Base-by-base conservation (phyloP, 1,139 yeast species). In the Saccharomycopsis hybrid region DNA sequence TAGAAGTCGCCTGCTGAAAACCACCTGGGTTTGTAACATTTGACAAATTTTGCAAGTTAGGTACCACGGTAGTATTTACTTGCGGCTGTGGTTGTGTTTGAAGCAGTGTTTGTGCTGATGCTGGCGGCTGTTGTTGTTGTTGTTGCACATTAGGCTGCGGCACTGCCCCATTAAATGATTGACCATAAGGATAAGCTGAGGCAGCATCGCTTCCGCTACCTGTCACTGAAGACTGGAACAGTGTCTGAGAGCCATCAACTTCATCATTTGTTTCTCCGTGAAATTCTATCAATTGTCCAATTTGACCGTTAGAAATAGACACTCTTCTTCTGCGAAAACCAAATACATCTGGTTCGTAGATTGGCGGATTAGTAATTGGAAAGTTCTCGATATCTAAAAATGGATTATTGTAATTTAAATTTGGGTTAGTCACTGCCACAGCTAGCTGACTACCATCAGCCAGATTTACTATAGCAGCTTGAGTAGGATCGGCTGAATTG, bases 301-400 rank as follows among this genome's bases (percentile, higher is more conserved):
- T 83, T 61, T 83, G 92, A 58, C 92, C 92, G 64, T 83, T 83
- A 11, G 89, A 82, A 47, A 84, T 83, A 42, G 90, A 83, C 4
- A 84, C 77, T 58, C 90, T 69, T 60, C 89, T 71, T 52, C 83
- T 68, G 5, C 71, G 73, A 9, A 65, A 64, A 0, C 77, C 77
- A 50, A 57, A 68, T 49, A 61, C 61, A 52, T 61, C 61, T 59
- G 64, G 72, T 47, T 80, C 85, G 58, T 78, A 77, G 40, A 80
- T 69, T 3, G 85, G 85, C 0, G 86, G 86, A 58, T 78, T 79
- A 1, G 85, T 80, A 58, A 80, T 65, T 2, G 85, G 85, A 60
- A 79, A 77, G 53, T 67, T 70, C 2, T 67, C 58, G 1, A 66
- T 67, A 51, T 69, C 72, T 11, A 68, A 53, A 30, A 44, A 48